Evolutionary conservation across 257 asterid genomes (phyloP), one percentile per base, ranked within the genome.

Genomic region (Dorcoceras hygrometricum): DNA sequence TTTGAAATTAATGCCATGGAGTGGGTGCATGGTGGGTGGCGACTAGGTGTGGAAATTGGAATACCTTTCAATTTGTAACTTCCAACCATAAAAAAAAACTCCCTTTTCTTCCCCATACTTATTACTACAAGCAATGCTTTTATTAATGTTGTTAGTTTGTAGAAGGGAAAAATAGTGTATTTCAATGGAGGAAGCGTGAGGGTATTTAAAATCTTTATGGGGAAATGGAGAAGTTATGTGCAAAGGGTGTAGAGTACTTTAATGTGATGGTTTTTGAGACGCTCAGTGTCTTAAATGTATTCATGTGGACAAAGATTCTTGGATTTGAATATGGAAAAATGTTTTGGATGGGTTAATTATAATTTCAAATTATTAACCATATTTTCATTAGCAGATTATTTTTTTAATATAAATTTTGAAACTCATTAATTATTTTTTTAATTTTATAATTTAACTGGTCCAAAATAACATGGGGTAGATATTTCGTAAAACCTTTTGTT

Each of bases 1-100:
- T 57, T 59, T 34, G 22, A 75, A 54, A 65, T 65, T 65, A 28
- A 65, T 32, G 63, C 63, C 5, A 50, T 19, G 20, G 23, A 75
- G 80, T 76, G 73, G 82, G 80, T 66, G n/a, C n/a, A n/a, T n/a
- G 75, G 80, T 72, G 67, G 79, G 62, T 71, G 69, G 66, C 58
- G 24, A 68, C 51, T 3, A 14, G 77, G 79, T 77, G 81, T 76
- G 87, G n/a, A n/a, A n/a, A n/a, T n/a, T n/a, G n/a, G 73, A 59
- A 10, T 28, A 68, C 27, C 29, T 74, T 31, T 51, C 70, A 27
- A 62, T 34, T 43, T 63, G 62, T 19, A 74, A 74, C 78, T 59
- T 65, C 79, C 78, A 79, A 79, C 87, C 78, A 71, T 79, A 73
- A 71, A 34, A 39, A 27, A 43, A 23, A 5, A 22, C 19, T 10